A percentile compares a stretch with the other conserved stretches of the same genome.
Evolutionary conservation across 179 eudicot species (phyloP).

Genomic region (Carnegiea gigantea): DNA sequence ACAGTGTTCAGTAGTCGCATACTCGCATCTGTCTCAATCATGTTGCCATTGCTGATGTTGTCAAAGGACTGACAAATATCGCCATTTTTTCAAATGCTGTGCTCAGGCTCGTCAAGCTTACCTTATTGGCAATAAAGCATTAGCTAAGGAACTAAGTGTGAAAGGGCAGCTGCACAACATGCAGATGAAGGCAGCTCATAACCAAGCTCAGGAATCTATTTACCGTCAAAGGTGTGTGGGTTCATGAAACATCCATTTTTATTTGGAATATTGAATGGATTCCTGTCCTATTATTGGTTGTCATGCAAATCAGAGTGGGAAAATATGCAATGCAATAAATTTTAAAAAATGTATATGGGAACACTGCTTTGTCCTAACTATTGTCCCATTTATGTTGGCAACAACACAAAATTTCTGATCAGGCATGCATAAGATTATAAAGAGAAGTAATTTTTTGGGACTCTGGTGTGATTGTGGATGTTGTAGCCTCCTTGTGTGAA

Average conservation of each 20-base stretch:
- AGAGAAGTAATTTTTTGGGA: neutral
- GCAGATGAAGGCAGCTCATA: constrained; percentile 97
- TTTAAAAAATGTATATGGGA: neutral
- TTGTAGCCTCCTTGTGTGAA: neutral
- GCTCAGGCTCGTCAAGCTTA: constrained; percentile 92
- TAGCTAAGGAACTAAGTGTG: constrained; percentile 85
- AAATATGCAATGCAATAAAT: neutral
- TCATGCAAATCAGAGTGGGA: neutral
- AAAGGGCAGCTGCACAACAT: constrained; percentile 90
- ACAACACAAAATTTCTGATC: neutral
- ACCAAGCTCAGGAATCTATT: constrained; percentile 85
- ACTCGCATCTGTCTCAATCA: neutral
- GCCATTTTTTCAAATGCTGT: neutral
- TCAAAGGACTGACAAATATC: neutral
- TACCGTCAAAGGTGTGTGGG: constrained; percentile 77
- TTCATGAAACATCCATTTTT: constrained; percentile 8
- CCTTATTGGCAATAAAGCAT: constrained; percentile 78
- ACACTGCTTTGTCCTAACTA: neutral
- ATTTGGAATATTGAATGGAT: constrained; percentile 1
- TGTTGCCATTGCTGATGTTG: neutral
- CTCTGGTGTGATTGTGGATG: neutral
- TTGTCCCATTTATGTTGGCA: neutral
- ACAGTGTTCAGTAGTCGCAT: neutral
- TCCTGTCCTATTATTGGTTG: neutral
- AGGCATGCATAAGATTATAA: neutral